Evolutionary conservation across 805 yeast species (phyloP), one percentile per base, ranked within the genome.

Genomic region (Kodamaea nitidulidarum): DNA sequence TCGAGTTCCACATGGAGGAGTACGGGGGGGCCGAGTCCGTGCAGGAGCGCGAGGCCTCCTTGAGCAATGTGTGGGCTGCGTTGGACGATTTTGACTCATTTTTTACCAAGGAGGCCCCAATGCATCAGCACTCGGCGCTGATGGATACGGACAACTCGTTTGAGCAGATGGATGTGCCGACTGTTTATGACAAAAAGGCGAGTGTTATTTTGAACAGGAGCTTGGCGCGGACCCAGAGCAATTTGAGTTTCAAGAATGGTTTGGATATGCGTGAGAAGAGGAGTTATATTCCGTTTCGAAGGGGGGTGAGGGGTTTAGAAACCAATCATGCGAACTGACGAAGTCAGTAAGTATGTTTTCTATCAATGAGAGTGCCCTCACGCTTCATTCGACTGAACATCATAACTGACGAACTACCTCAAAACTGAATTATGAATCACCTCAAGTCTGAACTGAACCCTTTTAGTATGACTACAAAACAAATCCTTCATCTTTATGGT

Each of bases 31-130:
- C 21, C 10, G 84, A 80, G 0, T 73, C 81, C 0, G 68, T 61
- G 8, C 88, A 78, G 36, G 81, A 78, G 39, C 78, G 73, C 25
- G 88, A 82, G 41, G 86, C 84, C 0, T 82, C 95, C 0, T 69
- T 88, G 50, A 84, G 90, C 52, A 84, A 88, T 53, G 87, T 88
- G 85, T 84, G 95, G 81, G 95, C 95, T 1, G 93, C 93, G 9
- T 67, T 88, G 46, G 96, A 88, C 52, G 88, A 87, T 49, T 70
- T 88, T 49, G 96, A 88, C 54, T 82, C 91, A 7, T 88, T 88
- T 54, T 88, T 88, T 61, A 84, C 95, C 0, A 84, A 80, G 41
- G 84, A 78, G 29, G 59, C 22, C 22, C 5, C 27, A 11, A 48
- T 43, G 11, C 78, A 74, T 45, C 58, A 56, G 20, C 76, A 75